Conservation (phyloP, 257 asterid genomes). For the Leonotis leonurus region DNA sequence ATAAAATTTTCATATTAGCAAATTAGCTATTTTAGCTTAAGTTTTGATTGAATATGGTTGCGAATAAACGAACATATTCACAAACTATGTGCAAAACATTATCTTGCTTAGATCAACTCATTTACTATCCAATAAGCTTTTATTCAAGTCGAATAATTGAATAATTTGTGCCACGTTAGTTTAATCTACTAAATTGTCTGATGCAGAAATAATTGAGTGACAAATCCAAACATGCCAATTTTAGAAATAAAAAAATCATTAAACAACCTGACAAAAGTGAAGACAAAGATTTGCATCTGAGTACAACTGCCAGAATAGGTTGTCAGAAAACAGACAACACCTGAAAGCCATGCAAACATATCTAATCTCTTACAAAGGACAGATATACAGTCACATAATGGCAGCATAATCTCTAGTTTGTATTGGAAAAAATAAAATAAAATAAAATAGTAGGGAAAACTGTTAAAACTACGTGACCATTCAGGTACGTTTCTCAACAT, state of each 20-base stretch:
- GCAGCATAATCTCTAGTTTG: neutral
- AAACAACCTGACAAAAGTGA: slow-evolving; percentile 4
- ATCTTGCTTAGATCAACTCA: too few relatives aligned
- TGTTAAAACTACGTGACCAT: slow-evolving; percentile 6
- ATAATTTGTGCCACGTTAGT: too few relatives aligned
- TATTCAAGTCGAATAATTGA: too few relatives aligned
- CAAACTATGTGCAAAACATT: too few relatives aligned
- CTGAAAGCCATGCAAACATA: neutral
- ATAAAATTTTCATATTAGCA: too few relatives aligned
- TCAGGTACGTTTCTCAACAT: slow-evolving; percentile 12
- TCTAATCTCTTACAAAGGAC: neutral
- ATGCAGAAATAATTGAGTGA: neutral
- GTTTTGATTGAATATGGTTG: too few relatives aligned
- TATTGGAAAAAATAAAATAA: too few relatives aligned
- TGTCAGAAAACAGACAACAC: slow-evolving; percentile 11
- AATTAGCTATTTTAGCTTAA: too few relatives aligned
- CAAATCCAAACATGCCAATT: neutral
- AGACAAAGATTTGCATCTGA: slow-evolving; percentile 9
- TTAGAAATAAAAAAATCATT: neutral
- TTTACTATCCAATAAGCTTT: too few relatives aligned
- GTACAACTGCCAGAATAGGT: neutral
- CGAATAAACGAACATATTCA: too few relatives aligned
- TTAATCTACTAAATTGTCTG: neutral
- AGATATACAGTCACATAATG: neutral
- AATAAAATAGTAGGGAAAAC: too few relatives aligned